These are phyloP conservation scores for Solanum tarijense DNA, from an alignment of 257 asterid species.

Conservation along the genomic window DNA sequence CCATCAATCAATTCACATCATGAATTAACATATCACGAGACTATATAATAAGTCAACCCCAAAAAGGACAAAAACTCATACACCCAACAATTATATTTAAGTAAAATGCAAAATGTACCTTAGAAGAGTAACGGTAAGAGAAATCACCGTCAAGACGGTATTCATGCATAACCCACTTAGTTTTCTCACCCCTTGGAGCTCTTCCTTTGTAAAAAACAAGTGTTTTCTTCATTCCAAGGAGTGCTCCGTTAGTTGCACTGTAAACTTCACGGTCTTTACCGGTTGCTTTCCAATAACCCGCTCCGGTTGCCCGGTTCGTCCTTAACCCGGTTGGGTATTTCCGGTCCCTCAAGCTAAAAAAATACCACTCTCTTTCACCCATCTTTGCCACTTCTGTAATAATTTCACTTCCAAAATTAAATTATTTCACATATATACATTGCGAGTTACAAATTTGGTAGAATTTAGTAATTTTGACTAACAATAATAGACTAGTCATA, in stretches of 20 bases:
- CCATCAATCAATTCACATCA: background rate
- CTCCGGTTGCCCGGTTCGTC: conserved; percentile 74
- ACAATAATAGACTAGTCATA: too few relatives aligned
- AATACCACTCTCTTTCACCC: conserved; percentile 90
- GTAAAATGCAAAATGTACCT: conserved; percentile 8
- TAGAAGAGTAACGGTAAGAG: conserved; percentile 56
- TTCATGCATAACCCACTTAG: conserved; percentile 94
- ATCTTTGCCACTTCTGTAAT: conserved; percentile 41
- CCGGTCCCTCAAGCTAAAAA: conserved; percentile 66
- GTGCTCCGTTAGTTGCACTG: conserved; percentile 8
- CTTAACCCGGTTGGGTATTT: conserved; percentile 80
- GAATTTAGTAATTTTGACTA: too few relatives aligned
- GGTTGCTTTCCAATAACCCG: conserved; percentile 87
- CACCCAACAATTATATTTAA: background rate
- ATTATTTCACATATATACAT: background rate
- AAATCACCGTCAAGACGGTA: conserved; percentile 69
- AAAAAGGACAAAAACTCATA: background rate
- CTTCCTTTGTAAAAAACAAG: conserved; percentile 82
- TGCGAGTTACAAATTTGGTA: background rate
- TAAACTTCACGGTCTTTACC: conserved; percentile 63
- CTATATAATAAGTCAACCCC: background rate
- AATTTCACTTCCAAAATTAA: background rate
- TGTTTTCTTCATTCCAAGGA: conserved; percentile 83
- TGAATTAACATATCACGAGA: background rate
- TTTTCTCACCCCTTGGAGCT: conserved; percentile 74